A percentile compares a stretch with the other conserved stretches of the same genome.
phyloP scores from a whole-genome alignment of 2,329 filamentous ascomycete species.

The Aspergillus caelatus region DNA sequence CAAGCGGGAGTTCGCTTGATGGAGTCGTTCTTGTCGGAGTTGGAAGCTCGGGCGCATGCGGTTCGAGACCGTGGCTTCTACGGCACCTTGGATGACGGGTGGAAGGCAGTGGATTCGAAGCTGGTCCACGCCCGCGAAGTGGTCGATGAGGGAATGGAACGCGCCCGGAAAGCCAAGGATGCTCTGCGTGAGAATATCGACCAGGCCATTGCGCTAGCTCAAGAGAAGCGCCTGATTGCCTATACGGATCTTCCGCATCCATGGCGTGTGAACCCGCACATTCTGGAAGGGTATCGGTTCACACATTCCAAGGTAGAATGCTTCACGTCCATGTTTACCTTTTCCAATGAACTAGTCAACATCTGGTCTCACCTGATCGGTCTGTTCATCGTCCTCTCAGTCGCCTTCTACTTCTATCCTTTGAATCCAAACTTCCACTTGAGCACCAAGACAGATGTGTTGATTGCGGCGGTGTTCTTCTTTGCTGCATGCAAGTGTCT shows the following conservation, averaged over 20 bases:
- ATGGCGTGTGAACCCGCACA: constrained; percentile 95
- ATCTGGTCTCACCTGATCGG: constrained; percentile 97
- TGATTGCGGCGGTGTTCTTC: constrained; percentile 93
- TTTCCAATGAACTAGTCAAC: constrained; percentile 94
- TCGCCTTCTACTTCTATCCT: constrained; percentile 97
- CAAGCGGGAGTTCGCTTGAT: constrained; percentile 83
- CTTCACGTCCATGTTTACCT: constrained; percentile 75
- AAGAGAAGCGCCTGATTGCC: constrained; percentile 78
- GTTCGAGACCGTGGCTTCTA: constrained; percentile 76
- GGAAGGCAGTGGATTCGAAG: constrained; percentile 78
- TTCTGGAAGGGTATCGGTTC: constrained; percentile 89
- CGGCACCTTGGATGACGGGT: constrained; percentile 76
- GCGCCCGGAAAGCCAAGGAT: constrained; percentile 79
- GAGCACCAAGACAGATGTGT: constrained; percentile 83
- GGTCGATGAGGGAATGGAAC: constrained; percentile 78
- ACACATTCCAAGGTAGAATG: constrained; percentile 89
- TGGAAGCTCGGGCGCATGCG: constrained; percentile 80
- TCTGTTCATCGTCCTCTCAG: constrained; percentile 79
- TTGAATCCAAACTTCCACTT: constrained; percentile 81
- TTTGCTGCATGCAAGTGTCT: constrained; percentile 94
- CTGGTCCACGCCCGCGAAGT: constrained; percentile 74
- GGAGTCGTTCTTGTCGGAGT: constrained; percentile 80
- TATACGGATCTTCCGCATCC: constrained; percentile 90
- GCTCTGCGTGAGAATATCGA: constrained; percentile 84
- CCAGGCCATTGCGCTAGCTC: constrained; percentile 71